A percentile compares a stretch with the other conserved stretches of the same genome.
phyloP scores from a whole-genome alignment of 306 rosid species.

The Lotus japonicus region DNA sequence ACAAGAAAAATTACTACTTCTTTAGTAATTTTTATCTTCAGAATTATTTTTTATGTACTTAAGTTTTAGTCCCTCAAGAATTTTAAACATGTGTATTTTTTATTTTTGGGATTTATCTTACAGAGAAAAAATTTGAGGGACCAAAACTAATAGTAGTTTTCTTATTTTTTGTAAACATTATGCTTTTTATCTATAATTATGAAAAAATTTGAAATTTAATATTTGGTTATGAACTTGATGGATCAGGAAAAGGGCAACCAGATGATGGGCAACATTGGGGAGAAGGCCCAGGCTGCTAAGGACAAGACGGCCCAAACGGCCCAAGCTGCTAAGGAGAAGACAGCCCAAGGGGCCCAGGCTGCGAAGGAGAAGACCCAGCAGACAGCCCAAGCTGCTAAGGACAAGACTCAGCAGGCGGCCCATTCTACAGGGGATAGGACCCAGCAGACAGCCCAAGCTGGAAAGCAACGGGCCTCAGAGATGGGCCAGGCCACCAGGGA shows the following conservation, averaged over 20 bases:
- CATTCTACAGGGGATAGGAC: constrained; percentile 18
- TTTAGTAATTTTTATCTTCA: too few species aligned
- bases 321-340: constrained; percentile 28
- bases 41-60: too few species aligned
- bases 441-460: constrained; percentile 9
- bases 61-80: too few species aligned
- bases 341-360: constrained; percentile 21
- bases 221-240: too few species aligned
- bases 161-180: not conserved
- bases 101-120: too few species aligned
- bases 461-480: constrained; percentile 24
- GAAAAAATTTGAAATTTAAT: too few species aligned
- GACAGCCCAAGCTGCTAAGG: constrained; percentile 25
- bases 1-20: too few species aligned
- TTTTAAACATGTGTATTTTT: too few species aligned
- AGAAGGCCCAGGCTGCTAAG: constrained; percentile 33
- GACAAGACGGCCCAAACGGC: constrained; percentile 34
- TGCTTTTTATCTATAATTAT: too few species aligned
- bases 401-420: constrained; percentile 21
- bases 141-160: too few species aligned
- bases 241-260: constrained; percentile 42
- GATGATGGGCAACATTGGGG: constrained; percentile 29
- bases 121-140: too few species aligned
- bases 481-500: constrained; percentile 28
- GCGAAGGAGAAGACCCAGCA: constrained; percentile 20